These are phyloP conservation scores for Purshia tridentata DNA, from an alignment of 306 rosid genomes.

Conservation along the genomic window DNA sequence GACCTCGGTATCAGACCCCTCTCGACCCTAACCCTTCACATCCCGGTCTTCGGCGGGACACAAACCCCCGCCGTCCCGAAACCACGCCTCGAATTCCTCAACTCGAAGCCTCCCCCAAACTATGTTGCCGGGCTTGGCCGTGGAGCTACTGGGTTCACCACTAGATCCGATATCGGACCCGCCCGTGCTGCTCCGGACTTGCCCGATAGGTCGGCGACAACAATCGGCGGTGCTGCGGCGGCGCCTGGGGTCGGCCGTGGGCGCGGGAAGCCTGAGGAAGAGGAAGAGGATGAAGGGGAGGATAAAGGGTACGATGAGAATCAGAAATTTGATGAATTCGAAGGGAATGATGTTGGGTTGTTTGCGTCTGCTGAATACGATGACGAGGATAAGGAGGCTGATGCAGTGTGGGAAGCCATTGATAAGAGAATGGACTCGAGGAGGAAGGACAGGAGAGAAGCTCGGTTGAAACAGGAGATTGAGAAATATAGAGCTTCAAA, in stretches of 20 bases:
- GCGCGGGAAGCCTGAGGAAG: slow-evolving; percentile 74
- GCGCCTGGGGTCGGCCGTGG: slow-evolving; percentile 47
- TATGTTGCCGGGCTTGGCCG: slow-evolving; percentile 92
- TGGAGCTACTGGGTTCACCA: slow-evolving; percentile 92
- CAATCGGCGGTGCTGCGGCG: slow-evolving; percentile 44
- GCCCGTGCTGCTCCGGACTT: slow-evolving; percentile 86
- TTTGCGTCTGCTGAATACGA: slow-evolving; percentile 86
- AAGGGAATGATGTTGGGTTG: slow-evolving; percentile 87
- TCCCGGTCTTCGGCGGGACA: slow-evolving; percentile 38
- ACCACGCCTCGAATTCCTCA: slow-evolving; percentile 72
- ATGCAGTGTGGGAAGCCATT: slow-evolving; percentile 88
- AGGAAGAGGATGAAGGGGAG: slow-evolving; percentile 80
- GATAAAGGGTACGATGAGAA: slow-evolving; percentile 87
- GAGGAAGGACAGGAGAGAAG: slow-evolving; percentile 87
- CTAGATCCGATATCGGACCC: slow-evolving; percentile 82
- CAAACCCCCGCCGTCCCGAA: slow-evolving; percentile 59
- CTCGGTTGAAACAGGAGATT: slow-evolving; percentile 84
- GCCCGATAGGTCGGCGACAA: slow-evolving; percentile 62
- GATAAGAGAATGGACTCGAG: slow-evolving; percentile 90
- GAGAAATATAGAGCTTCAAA: slow-evolving; percentile 86
- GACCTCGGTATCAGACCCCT: slow-evolving; percentile 48
- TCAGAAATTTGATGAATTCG: slow-evolving; percentile 84
- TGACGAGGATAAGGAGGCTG: slow-evolving; percentile 91
- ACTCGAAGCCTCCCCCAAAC: slow-evolving; percentile 81
- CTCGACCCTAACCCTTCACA: slow-evolving; percentile 41